Conservation (phyloP, 2,329 filamentous ascomycete genomes). For the Pyrenophora graminea region DNA sequence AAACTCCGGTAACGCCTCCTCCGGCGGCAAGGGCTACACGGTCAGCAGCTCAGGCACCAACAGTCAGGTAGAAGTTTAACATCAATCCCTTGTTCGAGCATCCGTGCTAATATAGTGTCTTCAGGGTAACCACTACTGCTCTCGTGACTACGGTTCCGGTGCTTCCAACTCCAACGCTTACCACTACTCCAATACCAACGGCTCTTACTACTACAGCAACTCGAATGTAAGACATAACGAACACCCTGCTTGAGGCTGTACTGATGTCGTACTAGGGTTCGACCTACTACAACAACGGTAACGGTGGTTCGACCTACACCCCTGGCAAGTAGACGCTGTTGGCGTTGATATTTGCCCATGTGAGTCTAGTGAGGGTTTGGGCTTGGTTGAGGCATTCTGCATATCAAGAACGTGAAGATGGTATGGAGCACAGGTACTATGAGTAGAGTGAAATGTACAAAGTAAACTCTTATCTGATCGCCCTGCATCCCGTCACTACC, state of each 20-base stretch:
- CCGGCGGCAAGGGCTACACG: slow-evolving; percentile 38
- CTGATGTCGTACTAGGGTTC: slow-evolving; percentile 25
- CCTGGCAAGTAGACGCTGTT: slow-evolving; percentile 23
- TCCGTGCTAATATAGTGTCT: neutral
- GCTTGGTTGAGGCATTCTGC: neutral
- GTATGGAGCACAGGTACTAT: too few species aligned
- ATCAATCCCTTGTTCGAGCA: neutral
- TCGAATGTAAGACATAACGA: slow-evolving; percentile 6
- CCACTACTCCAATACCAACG: slow-evolving; percentile 46
- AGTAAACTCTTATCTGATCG: too few species aligned
- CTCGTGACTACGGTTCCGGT: slow-evolving; percentile 43
- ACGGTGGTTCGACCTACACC: slow-evolving; percentile 38
- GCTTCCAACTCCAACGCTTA: slow-evolving; percentile 46
- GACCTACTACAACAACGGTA: slow-evolving; percentile 46
- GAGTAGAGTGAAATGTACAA: too few species aligned
- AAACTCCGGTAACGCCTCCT: slow-evolving; percentile 10
- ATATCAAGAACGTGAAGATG: neutral
- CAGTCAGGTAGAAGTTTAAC: slow-evolving; percentile 24
- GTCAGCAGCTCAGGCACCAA: slow-evolving; percentile 49
- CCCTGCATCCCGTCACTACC: too few species aligned
- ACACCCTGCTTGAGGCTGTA: neutral
- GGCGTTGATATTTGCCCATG: neutral
- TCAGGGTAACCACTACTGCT: slow-evolving; percentile 49
- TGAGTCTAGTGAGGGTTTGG: neutral
- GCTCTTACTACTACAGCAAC: slow-evolving; percentile 49